A percentile compares a stretch with the other conserved stretches of the same genome.
These are phyloP conservation scores for Cercospora zeina DNA, from an alignment of 2,329 filamentous ascomycete genomes.

Conservation along the genomic window DNA sequence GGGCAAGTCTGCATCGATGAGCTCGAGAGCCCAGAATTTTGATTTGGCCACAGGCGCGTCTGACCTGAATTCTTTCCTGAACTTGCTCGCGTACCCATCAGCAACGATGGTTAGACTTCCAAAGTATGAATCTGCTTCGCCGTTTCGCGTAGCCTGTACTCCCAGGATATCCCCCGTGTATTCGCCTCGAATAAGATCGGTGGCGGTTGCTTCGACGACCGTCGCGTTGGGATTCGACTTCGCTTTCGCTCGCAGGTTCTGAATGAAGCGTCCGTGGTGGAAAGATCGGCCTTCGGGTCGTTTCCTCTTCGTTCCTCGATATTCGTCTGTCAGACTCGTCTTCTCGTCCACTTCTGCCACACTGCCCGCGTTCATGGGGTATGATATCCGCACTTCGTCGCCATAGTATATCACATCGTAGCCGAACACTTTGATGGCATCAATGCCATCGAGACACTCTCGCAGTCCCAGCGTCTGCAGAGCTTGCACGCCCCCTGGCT, in stretches of 20 bases:
- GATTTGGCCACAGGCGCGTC: conserved; percentile 70
- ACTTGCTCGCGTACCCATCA: conserved; percentile 90
- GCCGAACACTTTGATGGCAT: conserved; percentile 77
- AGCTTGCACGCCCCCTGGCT: conserved; percentile 84
- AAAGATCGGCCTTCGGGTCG: conserved; percentile 75
- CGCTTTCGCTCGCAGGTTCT: conserved; percentile 74
- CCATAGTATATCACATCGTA: conserved; percentile 86
- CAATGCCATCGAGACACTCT: conserved; percentile 84
- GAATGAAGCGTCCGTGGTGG: conserved; percentile 93
- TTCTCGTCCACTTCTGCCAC: conserved; percentile 39
- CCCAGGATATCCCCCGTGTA: conserved; percentile 74
- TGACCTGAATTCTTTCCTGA: conserved; percentile 75
- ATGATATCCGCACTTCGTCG: conserved; percentile 71
- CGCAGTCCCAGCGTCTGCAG: conserved; percentile 76
- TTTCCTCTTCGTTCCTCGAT: conserved; percentile 42
- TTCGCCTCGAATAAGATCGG: conserved; percentile 69
- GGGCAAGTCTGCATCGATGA: conserved; percentile 82
- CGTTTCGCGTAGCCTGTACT: conserved; percentile 71
- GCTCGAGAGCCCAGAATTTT: conserved; percentile 91
- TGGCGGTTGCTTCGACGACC: conserved; percentile 85
- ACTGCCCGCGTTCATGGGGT: conserved; percentile 62
- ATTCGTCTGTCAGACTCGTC: conserved; percentile 37
- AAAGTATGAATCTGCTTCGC: conserved; percentile 72
- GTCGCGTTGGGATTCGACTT: conserved; percentile 77
- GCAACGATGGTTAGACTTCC: conserved; percentile 83